Base-by-base conservation (phyloP, 2,329 filamentous ascomycete genomes). In the Dryadomyces quercivorus region DNA sequence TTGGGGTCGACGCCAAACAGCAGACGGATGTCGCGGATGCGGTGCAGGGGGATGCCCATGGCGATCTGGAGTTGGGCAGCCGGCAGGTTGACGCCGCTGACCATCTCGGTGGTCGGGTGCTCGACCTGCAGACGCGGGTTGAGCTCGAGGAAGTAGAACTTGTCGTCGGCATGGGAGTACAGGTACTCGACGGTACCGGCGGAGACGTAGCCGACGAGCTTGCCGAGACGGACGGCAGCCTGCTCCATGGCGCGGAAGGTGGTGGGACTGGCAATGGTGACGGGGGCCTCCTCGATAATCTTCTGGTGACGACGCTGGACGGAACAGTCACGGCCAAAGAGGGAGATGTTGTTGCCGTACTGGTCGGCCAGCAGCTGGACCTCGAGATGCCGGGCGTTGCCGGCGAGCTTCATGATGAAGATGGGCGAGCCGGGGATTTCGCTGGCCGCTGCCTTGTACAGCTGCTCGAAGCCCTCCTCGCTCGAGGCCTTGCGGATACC, bases 361-460 rank as follows among this genome's bases (percentile, higher is more conserved):
- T 98, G 90, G 75, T 98, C 94, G 60, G 93, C 94, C 53, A 98
- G 78, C 61, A 98, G 77, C 74, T 98, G 93, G 56, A 98, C 94
- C 72, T 98, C 93, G 73, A 98, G 76, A 79, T 98, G 93, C 62
- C 93, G 80, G 44, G 93, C 93, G 67, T 95, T 95, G 63, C 92
- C 93, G 51, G 93, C 93, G 59, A 98, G 77, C 82, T 98, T 96
- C 93, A 98, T 98, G 75, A 98, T 95, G 80, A 98, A 98, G 72
- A 98, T 98, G 62, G 94, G 93, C 34, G 93, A 98, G 50, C 94
- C 94, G 12, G 93, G 94, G 62, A 98, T 97, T 71, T 98, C 94
- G 70, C 86, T 95, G 5, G 93, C 91, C 21, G 94, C 93, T 48
- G 92, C 93, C 71, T 94, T 93, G 79, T 97, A 98, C 48, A 97